Evolutionary conservation across 768 basidiomycete genomes (phyloP).

Genomic region (Clavulina sp.): DNA sequence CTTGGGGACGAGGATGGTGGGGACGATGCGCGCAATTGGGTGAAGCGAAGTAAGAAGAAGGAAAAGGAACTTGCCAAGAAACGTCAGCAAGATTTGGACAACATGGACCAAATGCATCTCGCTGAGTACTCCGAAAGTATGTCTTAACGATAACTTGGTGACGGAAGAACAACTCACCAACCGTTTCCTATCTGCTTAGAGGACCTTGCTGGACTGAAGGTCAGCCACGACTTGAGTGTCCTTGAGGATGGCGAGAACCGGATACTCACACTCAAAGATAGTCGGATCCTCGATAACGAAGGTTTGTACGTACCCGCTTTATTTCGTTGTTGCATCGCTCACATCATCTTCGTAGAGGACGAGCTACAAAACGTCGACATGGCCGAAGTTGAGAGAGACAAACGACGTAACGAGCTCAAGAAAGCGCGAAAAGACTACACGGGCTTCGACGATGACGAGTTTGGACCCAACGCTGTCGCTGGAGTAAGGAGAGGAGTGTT

Average conservation of each 20-base stretch:
- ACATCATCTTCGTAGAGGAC: conserved; percentile 49
- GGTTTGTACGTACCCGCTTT: conserved; percentile 28
- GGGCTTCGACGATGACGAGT: conserved; percentile 94
- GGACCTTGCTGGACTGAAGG: conserved; percentile 87
- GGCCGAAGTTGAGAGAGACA: conserved; percentile 68
- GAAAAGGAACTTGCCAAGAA: conserved; percentile 78
- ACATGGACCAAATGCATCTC: conserved; percentile 59
- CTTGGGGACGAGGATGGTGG: conserved; percentile 69
- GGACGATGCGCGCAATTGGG: conserved; percentile 76
- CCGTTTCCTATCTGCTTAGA: conserved; percentile 26
- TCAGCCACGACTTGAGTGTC: conserved; percentile 83
- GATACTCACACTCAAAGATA: conserved; percentile 94
- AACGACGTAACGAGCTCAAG: conserved; percentile 69
- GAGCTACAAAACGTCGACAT: conserved; percentile 92
- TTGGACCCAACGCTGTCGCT: conserved; percentile 43
- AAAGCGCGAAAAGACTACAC: conserved; percentile 82
- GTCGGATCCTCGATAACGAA: conserved; percentile 87
- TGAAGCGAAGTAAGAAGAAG: conserved; percentile 78
- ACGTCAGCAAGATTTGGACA: conserved; percentile 67
- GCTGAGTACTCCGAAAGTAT: conserved; percentile 77
- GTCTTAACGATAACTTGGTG: conserved; percentile 15
- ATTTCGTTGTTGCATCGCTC: background rate
- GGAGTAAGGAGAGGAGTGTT: conserved; percentile 74
- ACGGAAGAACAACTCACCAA: background rate
- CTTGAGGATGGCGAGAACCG: conserved; percentile 87